phyloP scores from a whole-genome alignment of 805 yeast genomes.

The Metschnikowia dekortorum region DNA sequence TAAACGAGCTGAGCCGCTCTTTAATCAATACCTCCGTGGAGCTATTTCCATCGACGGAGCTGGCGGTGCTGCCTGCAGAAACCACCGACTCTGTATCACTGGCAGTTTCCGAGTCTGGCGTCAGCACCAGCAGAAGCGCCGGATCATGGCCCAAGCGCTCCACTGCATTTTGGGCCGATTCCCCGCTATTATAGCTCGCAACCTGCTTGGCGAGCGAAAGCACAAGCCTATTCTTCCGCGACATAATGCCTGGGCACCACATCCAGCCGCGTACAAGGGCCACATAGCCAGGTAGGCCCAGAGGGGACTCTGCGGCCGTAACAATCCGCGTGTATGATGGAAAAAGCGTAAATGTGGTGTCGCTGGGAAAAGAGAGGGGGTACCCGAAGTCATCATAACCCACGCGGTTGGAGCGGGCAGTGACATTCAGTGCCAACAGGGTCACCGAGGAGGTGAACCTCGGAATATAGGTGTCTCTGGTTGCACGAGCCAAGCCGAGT shows the following conservation, averaged over 20 bases:
- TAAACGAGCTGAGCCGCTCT: constrained; percentile 64
- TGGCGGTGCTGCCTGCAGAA: constrained; percentile 8
- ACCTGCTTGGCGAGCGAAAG: constrained; percentile 66
- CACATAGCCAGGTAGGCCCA: constrained; percentile 35
- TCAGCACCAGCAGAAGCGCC: constrained; percentile 5
- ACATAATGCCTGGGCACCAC: constrained; percentile 63
- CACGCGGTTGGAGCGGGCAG: constrained; percentile 18
- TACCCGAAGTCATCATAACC: constrained; percentile 16
- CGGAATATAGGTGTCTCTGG: constrained; percentile 57
- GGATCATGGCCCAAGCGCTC: constrained; percentile 13
- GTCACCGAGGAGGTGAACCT: constrained; percentile 44
- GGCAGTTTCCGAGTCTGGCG: constrained; percentile 3
- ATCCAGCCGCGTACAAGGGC: constrained; percentile 71
- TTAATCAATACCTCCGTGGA: constrained; percentile 46
- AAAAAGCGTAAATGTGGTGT: constrained; percentile 53
- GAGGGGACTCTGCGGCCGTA: constrained; percentile 12
- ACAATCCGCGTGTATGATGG: constrained; percentile 35
- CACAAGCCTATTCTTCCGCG: constrained; percentile 66
- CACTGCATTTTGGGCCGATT: constrained; percentile 15
- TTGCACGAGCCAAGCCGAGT: constrained; percentile 48
- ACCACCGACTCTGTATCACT: constrained; percentile 11
- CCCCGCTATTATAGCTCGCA: constrained; percentile 36
- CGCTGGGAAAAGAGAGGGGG: constrained; percentile 41
- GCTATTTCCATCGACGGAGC: constrained; percentile 6
- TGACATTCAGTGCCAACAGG: constrained; percentile 46